A percentile compares a stretch with the other conserved stretches of the same genome.
Conservation (phyloP, 2,329 filamentous ascomycete species). For the Dothistroma septosporum region DNA sequence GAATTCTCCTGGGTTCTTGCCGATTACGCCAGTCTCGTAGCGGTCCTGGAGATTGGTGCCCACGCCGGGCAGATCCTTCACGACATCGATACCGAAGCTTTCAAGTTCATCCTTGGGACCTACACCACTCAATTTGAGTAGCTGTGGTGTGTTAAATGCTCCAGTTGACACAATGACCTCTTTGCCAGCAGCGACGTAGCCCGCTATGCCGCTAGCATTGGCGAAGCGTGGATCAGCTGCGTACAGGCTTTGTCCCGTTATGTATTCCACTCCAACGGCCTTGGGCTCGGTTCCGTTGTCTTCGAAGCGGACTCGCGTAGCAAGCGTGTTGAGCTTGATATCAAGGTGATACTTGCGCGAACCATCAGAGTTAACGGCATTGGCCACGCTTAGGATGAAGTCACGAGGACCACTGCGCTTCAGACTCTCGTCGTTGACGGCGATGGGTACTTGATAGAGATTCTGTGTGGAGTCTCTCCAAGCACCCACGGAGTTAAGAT, state of each 20-base stretch:
- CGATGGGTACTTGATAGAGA: slow-evolving; percentile 57
- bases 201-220: slow-evolving; percentile 35
- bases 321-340: slow-evolving; percentile 57
- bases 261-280: slow-evolving; percentile 42
- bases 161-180: slow-evolving; percentile 50
- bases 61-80: slow-evolving; percentile 58
- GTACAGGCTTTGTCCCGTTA: slow-evolving; percentile 39
- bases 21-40: slow-evolving; percentile 51
- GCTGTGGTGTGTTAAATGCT: slow-evolving; percentile 60
- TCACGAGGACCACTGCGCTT: slow-evolving; percentile 53
- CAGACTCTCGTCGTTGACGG: slow-evolving; percentile 37
- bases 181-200: slow-evolving; percentile 39
- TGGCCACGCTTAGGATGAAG: slow-evolving; percentile 49
- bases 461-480: slow-evolving; percentile 46
- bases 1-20: slow-evolving; percentile 39
- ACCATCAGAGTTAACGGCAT: slow-evolving; percentile 48
- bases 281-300: slow-evolving; percentile 54
- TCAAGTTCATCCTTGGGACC: slow-evolving; percentile 53
- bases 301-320: slow-evolving; percentile 62
- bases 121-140: slow-evolving; percentile 62
- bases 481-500: slow-evolving; percentile 43
- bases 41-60: slow-evolving; percentile 62
- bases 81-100: slow-evolving; percentile 49
- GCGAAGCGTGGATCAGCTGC: slow-evolving; percentile 36
- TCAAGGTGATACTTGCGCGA: slow-evolving; percentile 54